Evolutionary conservation across 2,329 filamentous ascomycete genomes (phyloP), one percentile per base, ranked within the genome.

Genomic region (Venturiaceae sp.): DNA sequence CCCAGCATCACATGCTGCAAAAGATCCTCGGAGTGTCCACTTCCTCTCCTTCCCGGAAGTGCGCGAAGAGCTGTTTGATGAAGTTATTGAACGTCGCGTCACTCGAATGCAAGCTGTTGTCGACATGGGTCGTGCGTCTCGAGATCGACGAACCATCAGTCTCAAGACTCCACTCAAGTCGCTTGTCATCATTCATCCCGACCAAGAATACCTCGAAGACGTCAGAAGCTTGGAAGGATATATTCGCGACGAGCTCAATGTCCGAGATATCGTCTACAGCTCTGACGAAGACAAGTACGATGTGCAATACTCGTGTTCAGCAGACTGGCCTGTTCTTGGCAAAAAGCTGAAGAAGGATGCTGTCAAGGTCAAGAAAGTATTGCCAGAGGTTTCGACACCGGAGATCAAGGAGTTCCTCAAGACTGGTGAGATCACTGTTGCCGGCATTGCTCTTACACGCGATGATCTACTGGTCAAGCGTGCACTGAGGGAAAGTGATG

Each of bases 341-440:
- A 96, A 96, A 82, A 97, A 97, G 77, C 81, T 97, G 65, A 95
- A 95, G 80, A 96, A 96, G 75, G 92, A 96, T 67, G 89, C 91
- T 63, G 84, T 85, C 63, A 90, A 87, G 69, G 91, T 97, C 65
- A 95, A 95, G 79, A 95, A 92, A 75, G 91, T 89, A 2, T 77
- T 99, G 50, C 92, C 92, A 5, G 79, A 75, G 39, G 77, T 99
- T 53, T 88, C 82, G 21, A 92, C 86, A 64, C 84, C 89, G 11
- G 83, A 96, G 64, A 90, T 96, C 61, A 89, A 92, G 70, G 76
- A 78, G 39, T 99, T 91, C 70, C 78, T 94, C 41, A 75, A 81
- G 44, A 81, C 84, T 16, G 88, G 87, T 68, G 84, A 82, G 67
- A 89, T 97, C 53, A 74, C 83, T 5, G 89, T 99, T 13, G 91